Conservation (phyloP, 1,284 basidiomycete genomes). For the Papiliotrema terrestris region DNA sequence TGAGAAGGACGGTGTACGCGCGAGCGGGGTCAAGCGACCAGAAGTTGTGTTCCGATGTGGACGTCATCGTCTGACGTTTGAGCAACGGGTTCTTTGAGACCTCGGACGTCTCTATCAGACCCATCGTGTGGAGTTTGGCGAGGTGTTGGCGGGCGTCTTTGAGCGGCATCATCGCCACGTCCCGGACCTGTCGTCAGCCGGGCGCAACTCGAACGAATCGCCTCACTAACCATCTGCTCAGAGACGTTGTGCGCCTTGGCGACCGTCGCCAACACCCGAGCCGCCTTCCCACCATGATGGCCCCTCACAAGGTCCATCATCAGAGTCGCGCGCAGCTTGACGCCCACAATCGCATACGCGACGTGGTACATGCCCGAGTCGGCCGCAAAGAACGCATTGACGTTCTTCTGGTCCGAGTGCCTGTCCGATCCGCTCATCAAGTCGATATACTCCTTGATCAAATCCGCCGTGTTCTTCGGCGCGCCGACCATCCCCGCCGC, state of each 20-base stretch:
- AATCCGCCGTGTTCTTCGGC: conserved; percentile 24
- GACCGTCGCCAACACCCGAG: conserved; percentile 77
- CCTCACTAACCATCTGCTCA: conserved; percentile 75
- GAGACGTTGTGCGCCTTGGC: conserved; percentile 90
- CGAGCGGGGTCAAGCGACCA: conserved; percentile 85
- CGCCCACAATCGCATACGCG: conserved; percentile 73
- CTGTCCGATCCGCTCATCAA: conserved; percentile 40
- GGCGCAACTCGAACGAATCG: background rate
- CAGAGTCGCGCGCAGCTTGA: conserved; percentile 66
- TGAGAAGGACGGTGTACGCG: conserved; percentile 70
- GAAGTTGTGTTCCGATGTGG: conserved; percentile 51
- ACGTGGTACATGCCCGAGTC: conserved; percentile 60
- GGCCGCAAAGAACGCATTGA: conserved; percentile 58
- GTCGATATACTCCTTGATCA: conserved; percentile 33
- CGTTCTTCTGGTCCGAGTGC: conserved; percentile 13
- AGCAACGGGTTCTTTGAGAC: conserved; percentile 83
- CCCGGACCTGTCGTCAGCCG: conserved; percentile 65
- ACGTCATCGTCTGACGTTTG: conserved; percentile 55
- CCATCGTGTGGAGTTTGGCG: conserved; percentile 71
- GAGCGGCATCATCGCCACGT: conserved; percentile 84
- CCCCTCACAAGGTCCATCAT: conserved; percentile 78
- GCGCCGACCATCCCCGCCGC: conserved; percentile 28
- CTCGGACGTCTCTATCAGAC: conserved; percentile 82
- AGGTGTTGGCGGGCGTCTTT: conserved; percentile 82
- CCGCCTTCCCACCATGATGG: conserved; percentile 78